Conservation (phyloP, 1,284 basidiomycete genomes). For the Wallemia ichthyophaga region DNA sequence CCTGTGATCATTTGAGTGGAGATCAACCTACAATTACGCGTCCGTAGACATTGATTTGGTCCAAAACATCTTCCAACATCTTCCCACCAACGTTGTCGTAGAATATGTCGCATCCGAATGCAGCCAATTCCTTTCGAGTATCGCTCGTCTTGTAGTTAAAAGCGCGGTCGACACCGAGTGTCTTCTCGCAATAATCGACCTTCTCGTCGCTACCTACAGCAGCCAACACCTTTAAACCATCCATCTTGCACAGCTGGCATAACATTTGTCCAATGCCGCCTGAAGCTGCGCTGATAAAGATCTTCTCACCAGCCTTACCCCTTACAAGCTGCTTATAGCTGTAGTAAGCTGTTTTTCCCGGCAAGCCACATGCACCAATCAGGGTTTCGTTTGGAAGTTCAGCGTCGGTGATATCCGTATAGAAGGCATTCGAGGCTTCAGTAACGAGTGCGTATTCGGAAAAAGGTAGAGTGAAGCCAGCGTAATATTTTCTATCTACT, state of each 20-base stretch:
- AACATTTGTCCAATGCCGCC: conserved; percentile 3
- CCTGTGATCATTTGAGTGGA: too few species aligned
- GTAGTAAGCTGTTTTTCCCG: not conserved
- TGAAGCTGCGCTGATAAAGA: conserved; percentile 1
- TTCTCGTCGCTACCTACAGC: too few species aligned
- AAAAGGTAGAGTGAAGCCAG: not conserved
- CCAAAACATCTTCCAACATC: not conserved
- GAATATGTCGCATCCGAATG: conserved; percentile 3
- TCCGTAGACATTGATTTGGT: not conserved
- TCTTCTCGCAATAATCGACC: not conserved
- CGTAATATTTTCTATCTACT: not conserved
- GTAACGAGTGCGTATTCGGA: not conserved
- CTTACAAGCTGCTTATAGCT: not conserved
- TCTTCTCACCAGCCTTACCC: not conserved
- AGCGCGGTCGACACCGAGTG: conserved; percentile 2
- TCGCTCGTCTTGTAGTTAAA: conserved; percentile 2
- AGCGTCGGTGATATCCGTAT: not conserved
- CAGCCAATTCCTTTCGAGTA: conserved; percentile 1
- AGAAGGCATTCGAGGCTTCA: not conserved
- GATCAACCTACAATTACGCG: not conserved
- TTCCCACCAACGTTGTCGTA: conserved; percentile 1
- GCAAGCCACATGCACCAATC: not conserved
- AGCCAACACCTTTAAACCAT: not conserved
- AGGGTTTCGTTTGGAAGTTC: too few species aligned
- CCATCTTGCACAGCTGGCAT: conserved; percentile 1